Evolutionary conservation across 495 filamentous ascomycete species (phyloP).

Genomic region (Cladorrhinum samala): DNA sequence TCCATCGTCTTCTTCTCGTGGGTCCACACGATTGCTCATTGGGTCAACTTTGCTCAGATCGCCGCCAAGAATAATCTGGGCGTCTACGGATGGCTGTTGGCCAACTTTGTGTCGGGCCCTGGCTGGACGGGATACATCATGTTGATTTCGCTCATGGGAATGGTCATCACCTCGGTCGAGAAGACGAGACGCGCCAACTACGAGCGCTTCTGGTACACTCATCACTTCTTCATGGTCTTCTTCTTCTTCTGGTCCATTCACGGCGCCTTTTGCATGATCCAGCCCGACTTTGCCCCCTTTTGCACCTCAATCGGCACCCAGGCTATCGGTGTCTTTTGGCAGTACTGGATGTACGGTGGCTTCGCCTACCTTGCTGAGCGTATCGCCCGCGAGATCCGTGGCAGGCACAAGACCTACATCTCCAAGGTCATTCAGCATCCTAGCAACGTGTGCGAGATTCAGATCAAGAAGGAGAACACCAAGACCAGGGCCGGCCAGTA

Average conservation of each 20-base stretch:
- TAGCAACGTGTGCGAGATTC: conserved; percentile 75
- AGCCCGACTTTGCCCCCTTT: conserved; percentile 64
- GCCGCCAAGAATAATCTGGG: conserved; percentile 64
- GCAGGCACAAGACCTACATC: conserved; percentile 69
- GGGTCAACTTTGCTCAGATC: conserved; percentile 73
- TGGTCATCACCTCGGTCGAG: conserved; percentile 64
- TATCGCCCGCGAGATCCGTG: conserved; percentile 62
- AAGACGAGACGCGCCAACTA: conserved; percentile 64
- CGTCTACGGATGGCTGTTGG: conserved; percentile 62
- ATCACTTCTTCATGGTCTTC: conserved; percentile 72
- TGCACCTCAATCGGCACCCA: conserved; percentile 54
- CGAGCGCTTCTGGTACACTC: conserved; percentile 75
- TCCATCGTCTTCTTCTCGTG: conserved; percentile 76
- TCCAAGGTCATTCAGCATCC: conserved; percentile 80
- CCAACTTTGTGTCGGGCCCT: conserved; percentile 66
- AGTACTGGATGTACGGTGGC: conserved; percentile 73
- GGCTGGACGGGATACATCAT: conserved; percentile 78
- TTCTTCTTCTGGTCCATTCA: conserved; percentile 79
- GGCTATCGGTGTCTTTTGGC: conserved; percentile 70
- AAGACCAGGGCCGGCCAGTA: conserved; percentile 76
- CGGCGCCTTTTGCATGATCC: conserved; percentile 77
- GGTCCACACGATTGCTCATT: conserved; percentile 74
- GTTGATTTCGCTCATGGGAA: conserved; percentile 60
- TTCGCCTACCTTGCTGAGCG: conserved; percentile 66
- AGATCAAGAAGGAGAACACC: conserved; percentile 77